phyloP scores from a whole-genome alignment of 768 basidiomycete species.

The Boletellus sp. region DNA sequence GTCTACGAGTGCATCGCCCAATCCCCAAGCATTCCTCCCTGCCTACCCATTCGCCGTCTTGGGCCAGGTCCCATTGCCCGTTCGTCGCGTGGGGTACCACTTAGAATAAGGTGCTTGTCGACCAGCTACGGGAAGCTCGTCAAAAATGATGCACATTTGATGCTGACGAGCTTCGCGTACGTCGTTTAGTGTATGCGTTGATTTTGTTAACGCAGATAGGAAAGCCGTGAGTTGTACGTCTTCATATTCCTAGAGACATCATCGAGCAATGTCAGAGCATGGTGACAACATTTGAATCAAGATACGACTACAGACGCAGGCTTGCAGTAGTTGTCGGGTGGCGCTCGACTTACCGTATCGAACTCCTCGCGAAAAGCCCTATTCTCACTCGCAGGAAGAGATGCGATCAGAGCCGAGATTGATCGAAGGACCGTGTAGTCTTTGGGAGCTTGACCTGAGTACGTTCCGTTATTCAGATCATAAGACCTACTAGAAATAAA shows the following conservation, averaged over 20 bases:
- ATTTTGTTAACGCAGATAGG: conserved; percentile 84
- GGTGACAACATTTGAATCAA: neutral
- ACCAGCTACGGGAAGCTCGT: conserved; percentile 50
- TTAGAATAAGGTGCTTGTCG: conserved; percentile 68
- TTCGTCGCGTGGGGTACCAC: conserved; percentile 54
- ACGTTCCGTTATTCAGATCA: neutral
- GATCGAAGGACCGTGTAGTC: conserved; percentile 84
- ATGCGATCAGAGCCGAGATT: conserved; percentile 80
- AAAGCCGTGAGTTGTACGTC: conserved; percentile 93
- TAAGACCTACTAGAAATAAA: neutral
- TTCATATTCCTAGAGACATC: conserved; percentile 73
- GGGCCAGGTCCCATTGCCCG: conserved; percentile 39
- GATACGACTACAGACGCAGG: neutral
- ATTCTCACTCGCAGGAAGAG: conserved; percentile 83
- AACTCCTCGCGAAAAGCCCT: conserved; percentile 85
- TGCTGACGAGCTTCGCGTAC: conserved; percentile 43
- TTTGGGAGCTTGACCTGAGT: conserved; percentile 61
- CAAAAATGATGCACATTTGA: neutral
- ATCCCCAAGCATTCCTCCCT: conserved; percentile 45
- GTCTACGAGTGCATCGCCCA: conserved; percentile 51
- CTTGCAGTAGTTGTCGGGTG: neutral
- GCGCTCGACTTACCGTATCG: conserved; percentile 56
- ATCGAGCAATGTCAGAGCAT: conserved; percentile 1
- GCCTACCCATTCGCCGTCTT: conserved; percentile 51
- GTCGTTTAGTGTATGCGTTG: conserved; percentile 82